These are phyloP conservation scores for Camelina neglecta DNA, from an alignment of 345 rosid species.

Conservation along the genomic window DNA sequence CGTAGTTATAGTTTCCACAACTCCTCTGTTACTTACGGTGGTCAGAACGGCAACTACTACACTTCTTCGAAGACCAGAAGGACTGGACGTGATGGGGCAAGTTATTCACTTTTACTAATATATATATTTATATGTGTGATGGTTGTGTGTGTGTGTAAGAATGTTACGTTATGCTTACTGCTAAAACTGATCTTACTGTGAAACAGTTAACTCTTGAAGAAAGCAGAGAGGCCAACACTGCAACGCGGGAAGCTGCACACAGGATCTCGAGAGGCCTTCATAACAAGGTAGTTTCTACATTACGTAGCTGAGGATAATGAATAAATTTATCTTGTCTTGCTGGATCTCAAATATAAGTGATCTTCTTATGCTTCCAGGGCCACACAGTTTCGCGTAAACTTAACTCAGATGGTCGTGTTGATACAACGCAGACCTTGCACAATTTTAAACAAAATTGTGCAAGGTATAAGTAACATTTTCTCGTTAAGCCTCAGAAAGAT, in stretches of 20 bases:
- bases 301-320: background rate
- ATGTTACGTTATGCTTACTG: slow-evolving; percentile 6
- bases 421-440: slow-evolving; percentile 73
- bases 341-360: slow-evolving; percentile 4
- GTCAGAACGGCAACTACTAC: slow-evolving; percentile 69
- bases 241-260: slow-evolving; percentile 71
- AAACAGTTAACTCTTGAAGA: slow-evolving; percentile 75
- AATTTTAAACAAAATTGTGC: slow-evolving; percentile 44
- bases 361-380: slow-evolving; percentile 55
- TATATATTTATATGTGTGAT: background rate
- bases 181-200: slow-evolving; percentile 4
- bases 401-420: slow-evolving; percentile 78
- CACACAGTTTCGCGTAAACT: slow-evolving; percentile 71
- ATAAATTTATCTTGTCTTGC: background rate
- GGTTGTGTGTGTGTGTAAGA: background rate
- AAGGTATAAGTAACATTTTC: slow-evolving; percentile 18
- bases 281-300: slow-evolving; percentile 56
- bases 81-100: slow-evolving; percentile 88
- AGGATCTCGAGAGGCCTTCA: slow-evolving; percentile 69
- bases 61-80: slow-evolving; percentile 80
- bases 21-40: slow-evolving; percentile 78
- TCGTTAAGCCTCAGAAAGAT: background rate
- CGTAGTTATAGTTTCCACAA: slow-evolving; percentile 69
- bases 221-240: slow-evolving; percentile 80
- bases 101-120: slow-evolving; percentile 25